Conservation (phyloP, 2,329 filamentous ascomycete species). For the Hypomyces rosellus region DNA sequence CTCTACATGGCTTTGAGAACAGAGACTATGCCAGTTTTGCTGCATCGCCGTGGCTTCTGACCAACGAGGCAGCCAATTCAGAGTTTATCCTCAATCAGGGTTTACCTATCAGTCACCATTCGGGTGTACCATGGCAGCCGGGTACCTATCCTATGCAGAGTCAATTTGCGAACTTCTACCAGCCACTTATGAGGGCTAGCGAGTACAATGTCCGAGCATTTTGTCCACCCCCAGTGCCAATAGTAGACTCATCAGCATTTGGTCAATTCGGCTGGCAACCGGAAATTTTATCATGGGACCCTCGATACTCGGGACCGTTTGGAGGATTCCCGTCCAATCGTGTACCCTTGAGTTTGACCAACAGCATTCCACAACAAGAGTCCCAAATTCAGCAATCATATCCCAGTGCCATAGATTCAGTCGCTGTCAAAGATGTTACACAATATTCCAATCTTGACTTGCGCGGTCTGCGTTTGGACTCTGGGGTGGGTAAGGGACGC, state of each 20-base stretch:
- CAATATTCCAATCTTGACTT: not conserved
- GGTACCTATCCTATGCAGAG: conserved; percentile 10
- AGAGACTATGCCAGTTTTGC: not conserved
- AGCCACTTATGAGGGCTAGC: conserved; percentile 29
- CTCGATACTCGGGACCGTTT: conserved; percentile 4
- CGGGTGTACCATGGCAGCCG: conserved; percentile 4
- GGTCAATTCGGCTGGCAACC: conserved; percentile 16
- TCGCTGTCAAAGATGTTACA: not conserved
- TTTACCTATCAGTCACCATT: not conserved
- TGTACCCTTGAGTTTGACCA: not conserved
- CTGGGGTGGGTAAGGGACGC: not conserved
- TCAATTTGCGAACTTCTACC: conserved; percentile 20
- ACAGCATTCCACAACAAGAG: not conserved
- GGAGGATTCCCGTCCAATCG: not conserved
- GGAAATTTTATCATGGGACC: conserved; percentile 10
- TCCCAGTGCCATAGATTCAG: not conserved
- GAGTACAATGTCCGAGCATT: conserved; percentile 34
- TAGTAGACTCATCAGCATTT: conserved; percentile 25
- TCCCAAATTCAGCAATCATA: not conserved
- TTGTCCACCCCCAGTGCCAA: conserved; percentile 29
- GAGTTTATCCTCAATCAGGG: conserved; percentile 6
- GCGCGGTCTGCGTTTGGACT: not conserved
- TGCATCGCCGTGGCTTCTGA: conserved; percentile 6
- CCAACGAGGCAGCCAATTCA: not conserved
- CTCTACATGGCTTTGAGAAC: not conserved